Evolutionary conservation across 2,329 filamentous ascomycete genomes (phyloP).

Genomic region (Cladosporium sp.): DNA sequence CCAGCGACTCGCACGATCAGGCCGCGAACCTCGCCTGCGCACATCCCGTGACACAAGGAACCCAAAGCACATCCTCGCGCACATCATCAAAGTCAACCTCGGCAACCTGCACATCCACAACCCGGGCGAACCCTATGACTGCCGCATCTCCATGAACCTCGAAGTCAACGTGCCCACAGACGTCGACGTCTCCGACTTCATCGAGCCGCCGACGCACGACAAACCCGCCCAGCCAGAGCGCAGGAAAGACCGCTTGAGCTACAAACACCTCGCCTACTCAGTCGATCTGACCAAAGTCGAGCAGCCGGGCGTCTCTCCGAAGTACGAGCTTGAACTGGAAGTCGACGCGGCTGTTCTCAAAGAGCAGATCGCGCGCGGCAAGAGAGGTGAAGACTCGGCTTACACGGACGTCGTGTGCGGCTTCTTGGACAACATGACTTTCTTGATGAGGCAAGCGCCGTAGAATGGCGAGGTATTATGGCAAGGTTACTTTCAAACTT

Average conservation of each 20-base stretch:
- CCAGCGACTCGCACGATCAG: conserved; percentile 39
- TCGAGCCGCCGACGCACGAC: conserved; percentile 46
- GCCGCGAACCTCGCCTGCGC: conserved; percentile 62
- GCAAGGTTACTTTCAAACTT: too few species aligned
- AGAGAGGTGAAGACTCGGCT: conserved; percentile 50
- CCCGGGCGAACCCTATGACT: conserved; percentile 75
- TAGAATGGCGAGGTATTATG: neutral
- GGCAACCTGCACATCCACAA: conserved; percentile 84
- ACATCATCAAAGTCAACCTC: conserved; percentile 88
- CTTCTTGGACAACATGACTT: conserved; percentile 68
- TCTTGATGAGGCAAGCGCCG: conserved; percentile 39
- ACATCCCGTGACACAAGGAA: conserved; percentile 61
- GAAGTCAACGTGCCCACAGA: conserved; percentile 66
- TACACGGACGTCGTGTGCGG: conserved; percentile 68
- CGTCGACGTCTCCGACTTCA: conserved; percentile 52
- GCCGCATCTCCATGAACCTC: conserved; percentile 88
- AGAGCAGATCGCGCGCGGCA: conserved; percentile 59
- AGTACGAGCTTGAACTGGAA: conserved; percentile 80
- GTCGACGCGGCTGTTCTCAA: conserved; percentile 60
- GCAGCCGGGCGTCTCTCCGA: conserved; percentile 51
- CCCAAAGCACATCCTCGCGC: conserved; percentile 57
- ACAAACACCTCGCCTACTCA: conserved; percentile 81
- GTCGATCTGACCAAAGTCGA: conserved; percentile 92
- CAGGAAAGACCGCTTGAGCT: conserved; percentile 84
- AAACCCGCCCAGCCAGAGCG: conserved; percentile 33